Conservation (phyloP, 2,329 filamentous ascomycete genomes). For the Leptodontidium sp. region DNA sequence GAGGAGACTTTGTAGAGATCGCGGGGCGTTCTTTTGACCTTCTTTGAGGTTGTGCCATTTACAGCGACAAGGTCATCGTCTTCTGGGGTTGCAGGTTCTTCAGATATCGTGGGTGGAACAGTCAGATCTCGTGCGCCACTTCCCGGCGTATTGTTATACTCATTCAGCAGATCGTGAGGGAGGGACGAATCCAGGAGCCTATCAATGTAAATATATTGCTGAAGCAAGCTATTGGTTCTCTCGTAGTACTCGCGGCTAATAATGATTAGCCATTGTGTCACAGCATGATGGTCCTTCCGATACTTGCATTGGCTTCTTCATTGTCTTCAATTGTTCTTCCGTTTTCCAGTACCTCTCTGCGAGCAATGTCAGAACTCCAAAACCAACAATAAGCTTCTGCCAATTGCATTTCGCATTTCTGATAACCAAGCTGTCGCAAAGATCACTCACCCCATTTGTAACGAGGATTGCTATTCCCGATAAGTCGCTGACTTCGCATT, state of each 20-base stretch:
- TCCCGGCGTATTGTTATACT: constrained; percentile 70
- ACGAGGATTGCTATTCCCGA: constrained; percentile 85
- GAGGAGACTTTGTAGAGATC: constrained; percentile 79
- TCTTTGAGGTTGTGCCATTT: constrained; percentile 52
- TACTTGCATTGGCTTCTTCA: constrained; percentile 74
- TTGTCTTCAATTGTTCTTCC: constrained; percentile 73
- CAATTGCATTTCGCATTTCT: not conserved
- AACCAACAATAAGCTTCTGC: not conserved
- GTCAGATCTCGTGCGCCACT: constrained; percentile 60
- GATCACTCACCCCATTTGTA: constrained; percentile 70
- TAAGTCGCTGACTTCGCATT: constrained; percentile 84
- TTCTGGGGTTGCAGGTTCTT: constrained; percentile 60
- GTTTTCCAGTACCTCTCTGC: constrained; percentile 82
- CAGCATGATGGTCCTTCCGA: constrained; percentile 4
- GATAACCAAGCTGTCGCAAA: constrained; percentile 57
- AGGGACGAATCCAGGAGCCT: constrained; percentile 88
- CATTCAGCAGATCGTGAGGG: constrained; percentile 90
- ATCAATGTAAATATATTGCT: constrained; percentile 95
- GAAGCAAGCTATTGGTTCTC: constrained; percentile 85
- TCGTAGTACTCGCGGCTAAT: constrained; percentile 82
- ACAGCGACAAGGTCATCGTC: constrained; percentile 29
- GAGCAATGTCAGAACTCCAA: constrained; percentile 43
- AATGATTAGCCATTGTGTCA: constrained; percentile 32
- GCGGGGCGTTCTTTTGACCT: constrained; percentile 81
- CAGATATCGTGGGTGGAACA: constrained; percentile 78